Percentiles rank a stretch among this genome's conserved stretches.
These are phyloP conservation scores for Leptosphaerulina australis DNA, from an alignment of 2,329 filamentous ascomycete species.

Conservation along the genomic window DNA sequence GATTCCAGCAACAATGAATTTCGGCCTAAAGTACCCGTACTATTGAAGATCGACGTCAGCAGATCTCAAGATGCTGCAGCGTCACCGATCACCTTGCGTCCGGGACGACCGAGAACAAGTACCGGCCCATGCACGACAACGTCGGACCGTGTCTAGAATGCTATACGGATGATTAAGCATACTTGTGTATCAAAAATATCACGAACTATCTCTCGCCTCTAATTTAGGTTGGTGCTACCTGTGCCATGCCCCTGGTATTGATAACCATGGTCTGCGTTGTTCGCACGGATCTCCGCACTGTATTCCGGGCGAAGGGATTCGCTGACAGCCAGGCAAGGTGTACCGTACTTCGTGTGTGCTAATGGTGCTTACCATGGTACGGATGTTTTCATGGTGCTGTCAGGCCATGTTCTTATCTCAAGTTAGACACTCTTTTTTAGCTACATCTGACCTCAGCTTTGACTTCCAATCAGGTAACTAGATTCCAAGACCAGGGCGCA, in stretches of 20 bases:
- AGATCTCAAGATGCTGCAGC: constrained; percentile 4
- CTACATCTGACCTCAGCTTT: neutral
- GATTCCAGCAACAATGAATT: constrained; percentile 1
- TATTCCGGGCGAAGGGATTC: constrained; percentile 26
- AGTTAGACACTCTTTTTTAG: neutral
- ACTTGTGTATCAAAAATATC: constrained; percentile 5
- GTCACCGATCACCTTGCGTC: constrained; percentile 1
- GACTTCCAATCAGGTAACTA: neutral
- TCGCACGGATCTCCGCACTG: constrained; percentile 33
- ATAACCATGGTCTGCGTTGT: constrained; percentile 6
- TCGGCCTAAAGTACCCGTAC: neutral
- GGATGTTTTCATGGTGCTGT: neutral
- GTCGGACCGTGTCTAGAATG: neutral
- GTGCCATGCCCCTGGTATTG: constrained; percentile 3
- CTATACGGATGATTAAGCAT: constrained; percentile 1
- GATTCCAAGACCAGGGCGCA: neutral
- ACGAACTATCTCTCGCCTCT: constrained; percentile 3
- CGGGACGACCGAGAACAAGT: constrained; percentile 1
- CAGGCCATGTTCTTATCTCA: neutral
- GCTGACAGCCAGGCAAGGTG: constrained; percentile 17
- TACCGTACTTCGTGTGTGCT: neutral
- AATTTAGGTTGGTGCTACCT: constrained; percentile 6
- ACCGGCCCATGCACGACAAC: neutral
- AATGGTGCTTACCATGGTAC: neutral
- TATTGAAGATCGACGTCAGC: constrained; percentile 18